Percentiles rank a stretch among this genome's conserved stretches.
These are phyloP conservation scores for Aureobasidium lini DNA, from an alignment of 2,329 filamentous ascomycete genomes.

Conservation along the genomic window DNA sequence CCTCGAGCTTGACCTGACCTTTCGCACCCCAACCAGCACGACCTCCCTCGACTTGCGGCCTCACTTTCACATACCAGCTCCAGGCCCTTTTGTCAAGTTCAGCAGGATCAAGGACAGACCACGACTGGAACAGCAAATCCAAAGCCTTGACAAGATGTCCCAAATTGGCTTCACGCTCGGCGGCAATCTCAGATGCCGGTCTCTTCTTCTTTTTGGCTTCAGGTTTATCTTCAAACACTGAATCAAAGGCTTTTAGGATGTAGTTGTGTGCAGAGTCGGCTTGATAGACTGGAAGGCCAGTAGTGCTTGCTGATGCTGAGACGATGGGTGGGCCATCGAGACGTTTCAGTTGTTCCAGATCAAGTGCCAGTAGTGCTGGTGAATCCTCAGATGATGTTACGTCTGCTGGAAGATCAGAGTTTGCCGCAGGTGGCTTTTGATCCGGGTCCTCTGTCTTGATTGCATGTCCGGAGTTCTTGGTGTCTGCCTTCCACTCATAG, in stretches of 20 bases:
- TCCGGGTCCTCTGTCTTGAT: conserved; percentile 7
- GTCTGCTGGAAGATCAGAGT: neutral
- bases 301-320: conserved; percentile 21
- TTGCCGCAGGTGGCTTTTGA: neutral
- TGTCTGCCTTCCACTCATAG: conserved; percentile 50
- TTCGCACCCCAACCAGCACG: conserved; percentile 78
- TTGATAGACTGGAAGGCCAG: conserved; percentile 62
- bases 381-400: conserved; percentile 25
- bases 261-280: conserved; percentile 61
- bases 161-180: conserved; percentile 62
- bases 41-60: conserved; percentile 68
- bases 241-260: conserved; percentile 52
- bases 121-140: conserved; percentile 65
- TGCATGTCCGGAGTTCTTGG: conserved; percentile 26
- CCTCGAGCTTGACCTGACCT: conserved; percentile 57
- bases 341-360: conserved; percentile 48
- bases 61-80: conserved; percentile 70
- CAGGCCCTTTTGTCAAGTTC: conserved; percentile 73
- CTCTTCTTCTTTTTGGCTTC: conserved; percentile 42
- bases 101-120: conserved; percentile 54
- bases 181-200: conserved; percentile 41
- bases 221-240: conserved; percentile 23
- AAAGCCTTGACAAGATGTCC: conserved; percentile 63
- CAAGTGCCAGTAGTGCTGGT: conserved; percentile 51
- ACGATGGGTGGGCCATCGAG: conserved; percentile 18